A percentile compares a stretch with the other conserved stretches of the same genome.
Conservation (phyloP, 345 rosid species). For the Brassica carinata region DNA sequence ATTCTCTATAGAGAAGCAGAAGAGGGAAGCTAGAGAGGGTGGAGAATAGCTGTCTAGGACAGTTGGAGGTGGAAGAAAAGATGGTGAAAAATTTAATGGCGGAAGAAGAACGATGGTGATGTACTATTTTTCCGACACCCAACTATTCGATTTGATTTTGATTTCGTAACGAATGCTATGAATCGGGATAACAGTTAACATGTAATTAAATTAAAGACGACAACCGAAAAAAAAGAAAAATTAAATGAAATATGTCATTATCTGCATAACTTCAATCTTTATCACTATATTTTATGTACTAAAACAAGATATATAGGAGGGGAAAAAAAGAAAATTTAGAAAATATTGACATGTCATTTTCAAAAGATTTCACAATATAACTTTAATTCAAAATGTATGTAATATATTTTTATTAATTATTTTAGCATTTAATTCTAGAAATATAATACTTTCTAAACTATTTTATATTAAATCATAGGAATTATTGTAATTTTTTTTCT, state of each 20-base stretch:
- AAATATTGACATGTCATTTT: constrained; percentile 11
- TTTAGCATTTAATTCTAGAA: neutral
- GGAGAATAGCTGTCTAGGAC: constrained; percentile 55
- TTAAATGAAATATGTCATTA: constrained; percentile 5
- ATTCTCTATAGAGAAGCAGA: constrained; percentile 15
- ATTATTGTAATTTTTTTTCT: no score
- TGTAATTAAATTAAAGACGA: constrained; percentile 1
- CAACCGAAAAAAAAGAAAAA: neutral
- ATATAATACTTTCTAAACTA: neutral
- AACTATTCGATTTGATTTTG: constrained; percentile 34
- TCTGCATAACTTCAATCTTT: constrained; percentile 22
- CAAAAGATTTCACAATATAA: constrained; percentile 10
- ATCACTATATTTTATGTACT: constrained; percentile 4
- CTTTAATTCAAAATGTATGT: neutral
- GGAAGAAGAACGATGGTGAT: constrained; percentile 32
- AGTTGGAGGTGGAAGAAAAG: constrained; percentile 40
- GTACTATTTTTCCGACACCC: constrained; percentile 35
- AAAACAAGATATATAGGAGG: neutral
- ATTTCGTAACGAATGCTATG: constrained; percentile 19
- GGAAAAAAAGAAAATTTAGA: neutral
- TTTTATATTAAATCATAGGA: neutral
- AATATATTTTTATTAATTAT: neutral
- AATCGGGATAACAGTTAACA: neutral
- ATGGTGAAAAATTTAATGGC: constrained; percentile 39
- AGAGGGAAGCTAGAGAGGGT: constrained; percentile 40